Evolutionary conservation across 2,329 filamentous ascomycete species (phyloP).

Genomic region (Cercospora sp.): DNA sequence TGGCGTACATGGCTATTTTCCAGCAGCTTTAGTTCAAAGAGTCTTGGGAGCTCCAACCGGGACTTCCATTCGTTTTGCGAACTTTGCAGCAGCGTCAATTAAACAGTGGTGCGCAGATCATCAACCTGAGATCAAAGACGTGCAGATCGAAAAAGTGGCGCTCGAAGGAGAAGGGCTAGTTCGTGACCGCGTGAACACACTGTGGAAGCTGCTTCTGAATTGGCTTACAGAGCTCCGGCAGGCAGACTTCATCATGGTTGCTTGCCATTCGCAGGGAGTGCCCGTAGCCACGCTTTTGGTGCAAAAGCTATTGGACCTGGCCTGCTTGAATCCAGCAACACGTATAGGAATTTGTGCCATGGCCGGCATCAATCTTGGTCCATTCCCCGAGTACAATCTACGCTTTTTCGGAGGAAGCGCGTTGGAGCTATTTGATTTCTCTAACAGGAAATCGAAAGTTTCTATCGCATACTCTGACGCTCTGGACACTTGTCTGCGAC

Average conservation of each 20-base stretch:
- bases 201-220: constrained; percentile 93
- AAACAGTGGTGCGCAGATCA: constrained; percentile 73
- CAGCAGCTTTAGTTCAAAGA: constrained; percentile 79
- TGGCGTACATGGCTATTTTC: constrained; percentile 92
- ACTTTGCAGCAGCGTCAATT: constrained; percentile 80
- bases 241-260: constrained; percentile 88
- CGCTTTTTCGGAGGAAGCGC: constrained; percentile 86
- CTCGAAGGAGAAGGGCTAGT: constrained; percentile 95
- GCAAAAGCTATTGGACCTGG: constrained; percentile 87
- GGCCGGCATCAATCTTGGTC: constrained; percentile 91
- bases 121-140: constrained; percentile 62
- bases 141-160: constrained; percentile 90
- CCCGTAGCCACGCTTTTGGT: constrained; percentile 91
- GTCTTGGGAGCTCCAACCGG: constrained; percentile 94
- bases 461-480: constrained; percentile 78
- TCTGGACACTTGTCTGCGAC: constrained; percentile 70
- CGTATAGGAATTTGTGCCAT: constrained; percentile 83
- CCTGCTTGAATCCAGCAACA: constrained; percentile 69
- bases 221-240: constrained; percentile 88
- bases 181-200: constrained; percentile 79
- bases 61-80: constrained; percentile 90
- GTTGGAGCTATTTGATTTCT: constrained; percentile 94
- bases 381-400: constrained; percentile 88
- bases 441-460: constrained; percentile 75
- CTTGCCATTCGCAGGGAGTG: constrained; percentile 93